Evolutionary conservation across 108 stramenopile genomes (phyloP), one percentile per base, ranked within the genome.

Genomic region (Nannochloropsis oceanica): DNA sequence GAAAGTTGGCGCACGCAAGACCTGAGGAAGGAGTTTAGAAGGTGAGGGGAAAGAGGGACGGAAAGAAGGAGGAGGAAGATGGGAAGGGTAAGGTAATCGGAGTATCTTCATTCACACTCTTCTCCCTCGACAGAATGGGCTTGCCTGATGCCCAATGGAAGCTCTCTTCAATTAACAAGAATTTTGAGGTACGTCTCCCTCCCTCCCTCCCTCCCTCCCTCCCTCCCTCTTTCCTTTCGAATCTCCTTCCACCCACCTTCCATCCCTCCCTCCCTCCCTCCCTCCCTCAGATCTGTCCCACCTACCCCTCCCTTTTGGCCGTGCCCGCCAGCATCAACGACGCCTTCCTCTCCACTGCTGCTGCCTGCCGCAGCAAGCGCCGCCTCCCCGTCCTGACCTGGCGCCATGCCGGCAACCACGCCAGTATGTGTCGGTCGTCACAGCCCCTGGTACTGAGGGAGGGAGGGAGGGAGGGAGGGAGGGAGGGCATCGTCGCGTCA

Each of bases 381-480:
- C 94, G 98, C 22, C 80, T 97, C 80, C 96, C 96, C 0, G 91
- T 92, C 25, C 86, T 98, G 88, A 93, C 94, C 27, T 98, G 96
- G 96, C 93, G 93, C 12, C 90, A 86, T 84, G 88, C 91, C 43
- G 27, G 44, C 1, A 86, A 89, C 43, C 93, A 79, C 13, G 94
- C 94, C 10, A 92, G 92, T 50, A 93, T 99, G 42, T 97, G 96
- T 96, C 87, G 99, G 80, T 93, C 92, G 44, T 91, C 95, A 27
- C 99, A 99, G 87, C 99, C 99, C 1, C 96, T 95, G 87, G 95
- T 97, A n/a, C 98, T 98, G 8, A 84, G 84, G 25, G 46, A 50
- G 81, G 46, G 46, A 50, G 14, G 46, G 46, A 50, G 46, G 46
- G 46, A 50, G 46, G 46, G 46, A 50, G 46, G 46, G 46, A 50